phyloP scores from a whole-genome alignment of 1,139 yeast species.

The Lipomyces yarrowii region DNA sequence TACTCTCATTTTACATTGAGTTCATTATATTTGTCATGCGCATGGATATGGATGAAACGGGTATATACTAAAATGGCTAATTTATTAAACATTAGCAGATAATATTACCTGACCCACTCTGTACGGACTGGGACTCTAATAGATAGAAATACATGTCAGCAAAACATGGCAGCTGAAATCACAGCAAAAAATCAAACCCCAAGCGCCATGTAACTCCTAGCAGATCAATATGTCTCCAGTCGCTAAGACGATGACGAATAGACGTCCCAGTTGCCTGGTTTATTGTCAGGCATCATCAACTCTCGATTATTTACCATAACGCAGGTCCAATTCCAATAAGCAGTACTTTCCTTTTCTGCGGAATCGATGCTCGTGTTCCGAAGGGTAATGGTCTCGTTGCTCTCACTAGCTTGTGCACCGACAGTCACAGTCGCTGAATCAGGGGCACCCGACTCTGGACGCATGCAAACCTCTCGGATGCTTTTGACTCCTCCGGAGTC shows the following conservation, averaged over 20 bases:
- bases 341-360: not conserved
- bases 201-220: not conserved
- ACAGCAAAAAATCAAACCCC: not conserved
- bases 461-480: not conserved
- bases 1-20: not conserved
- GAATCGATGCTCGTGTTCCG: not conserved
- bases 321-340: slow-evolving; percentile 31
- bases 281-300: slow-evolving; percentile 7
- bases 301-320: slow-evolving; percentile 39
- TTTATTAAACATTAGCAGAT: not conserved
- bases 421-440: not conserved
- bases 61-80: not conserved
- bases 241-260: not conserved
- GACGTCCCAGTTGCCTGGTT: not conserved
- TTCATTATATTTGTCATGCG: not conserved
- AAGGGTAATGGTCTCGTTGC: not conserved
- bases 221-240: not conserved
- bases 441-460: not conserved
- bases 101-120: not conserved
- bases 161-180: not conserved
- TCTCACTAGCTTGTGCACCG: not conserved
- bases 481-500: slow-evolving; percentile 8
- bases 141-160: not conserved
- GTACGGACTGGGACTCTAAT: not conserved
- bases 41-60: not conserved